phyloP scores from a whole-genome alignment of 768 basidiomycete genomes.

The Pisolithus marmoratus region DNA sequence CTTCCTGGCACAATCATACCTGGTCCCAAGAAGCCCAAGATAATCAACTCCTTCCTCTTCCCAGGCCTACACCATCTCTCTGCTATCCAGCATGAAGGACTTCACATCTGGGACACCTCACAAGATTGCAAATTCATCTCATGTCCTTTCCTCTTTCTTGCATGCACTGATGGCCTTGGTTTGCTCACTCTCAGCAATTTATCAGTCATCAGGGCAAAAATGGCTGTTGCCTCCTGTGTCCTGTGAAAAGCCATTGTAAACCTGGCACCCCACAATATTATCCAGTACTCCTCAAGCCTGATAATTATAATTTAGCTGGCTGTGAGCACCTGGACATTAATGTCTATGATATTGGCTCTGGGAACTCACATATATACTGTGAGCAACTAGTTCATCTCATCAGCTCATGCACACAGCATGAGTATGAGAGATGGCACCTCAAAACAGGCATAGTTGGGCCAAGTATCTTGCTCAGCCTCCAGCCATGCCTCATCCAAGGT shows the following conservation, averaged over 20 bases:
- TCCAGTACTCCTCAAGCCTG: slow-evolving; percentile 27
- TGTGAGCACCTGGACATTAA: slow-evolving; percentile 22
- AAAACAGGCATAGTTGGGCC: slow-evolving; percentile 32
- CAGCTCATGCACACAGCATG: slow-evolving; percentile 11
- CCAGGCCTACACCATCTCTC: slow-evolving; percentile 10
- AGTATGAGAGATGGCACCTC: slow-evolving; percentile 20
- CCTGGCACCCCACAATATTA: slow-evolving; percentile 28
- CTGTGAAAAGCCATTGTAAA: slow-evolving; percentile 28
- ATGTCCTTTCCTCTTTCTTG: slow-evolving; percentile 12
- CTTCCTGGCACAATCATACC: slow-evolving; percentile 26
- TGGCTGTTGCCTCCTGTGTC: slow-evolving; percentile 25
- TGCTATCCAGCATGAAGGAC: slow-evolving; percentile 14
- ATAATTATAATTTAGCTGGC: slow-evolving; percentile 17
- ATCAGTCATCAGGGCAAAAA: slow-evolving; percentile 30
- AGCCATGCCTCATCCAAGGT: slow-evolving; percentile 11
- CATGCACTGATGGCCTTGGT: slow-evolving; percentile 30
- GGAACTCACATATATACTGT: not conserved
- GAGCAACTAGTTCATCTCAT: not conserved
- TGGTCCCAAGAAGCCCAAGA: slow-evolving; percentile 31
- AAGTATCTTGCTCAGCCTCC: slow-evolving; percentile 33
- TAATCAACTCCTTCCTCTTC: slow-evolving; percentile 21
- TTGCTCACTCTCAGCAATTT: slow-evolving; percentile 25
- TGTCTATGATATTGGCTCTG: slow-evolving; percentile 3
- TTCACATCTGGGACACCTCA: slow-evolving; percentile 16
- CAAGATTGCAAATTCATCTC: slow-evolving; percentile 1